Conservation (phyloP, 768 basidiomycete genomes). For the Tricholoma matsutake region DNA sequence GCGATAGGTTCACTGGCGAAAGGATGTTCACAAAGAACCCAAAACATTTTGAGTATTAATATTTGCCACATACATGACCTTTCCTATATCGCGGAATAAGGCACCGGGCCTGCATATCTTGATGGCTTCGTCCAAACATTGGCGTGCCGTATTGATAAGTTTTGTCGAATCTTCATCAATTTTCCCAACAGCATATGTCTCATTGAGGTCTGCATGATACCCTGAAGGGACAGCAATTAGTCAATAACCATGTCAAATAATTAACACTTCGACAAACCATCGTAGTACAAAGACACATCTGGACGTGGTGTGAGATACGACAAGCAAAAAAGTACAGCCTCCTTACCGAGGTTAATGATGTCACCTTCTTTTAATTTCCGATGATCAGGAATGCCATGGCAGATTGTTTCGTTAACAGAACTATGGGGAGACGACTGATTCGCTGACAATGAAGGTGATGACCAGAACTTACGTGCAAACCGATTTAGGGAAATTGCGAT, state of each 20-base stretch:
- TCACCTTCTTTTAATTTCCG: slow-evolving; percentile 86
- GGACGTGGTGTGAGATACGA: not conserved
- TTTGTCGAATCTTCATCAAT: slow-evolving; percentile 82
- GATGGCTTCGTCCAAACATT: slow-evolving; percentile 87
- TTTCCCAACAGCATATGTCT: slow-evolving; percentile 85
- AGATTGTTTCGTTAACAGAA: slow-evolving; percentile 93
- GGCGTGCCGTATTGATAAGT: slow-evolving; percentile 78
- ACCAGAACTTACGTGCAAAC: slow-evolving; percentile 81
- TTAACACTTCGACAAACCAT: slow-evolving; percentile 43
- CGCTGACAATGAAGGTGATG: not conserved
- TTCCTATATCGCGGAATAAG: slow-evolving; percentile 85
- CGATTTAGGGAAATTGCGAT: slow-evolving; percentile 90
- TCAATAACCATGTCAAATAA: not conserved
- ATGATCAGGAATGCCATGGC: slow-evolving; percentile 94
- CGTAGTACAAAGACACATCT: slow-evolving; percentile 82
- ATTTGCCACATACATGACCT: slow-evolving; percentile 63
- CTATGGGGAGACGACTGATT: slow-evolving; percentile 23
- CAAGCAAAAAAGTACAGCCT: slow-evolving; percentile 1
- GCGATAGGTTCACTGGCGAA: slow-evolving; percentile 75
- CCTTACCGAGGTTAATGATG: slow-evolving; percentile 88
- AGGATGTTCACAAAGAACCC: slow-evolving; percentile 3
- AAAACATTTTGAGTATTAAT: slow-evolving; percentile 4
- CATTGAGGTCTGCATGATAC: slow-evolving; percentile 91
- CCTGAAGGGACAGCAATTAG: slow-evolving; percentile 39
- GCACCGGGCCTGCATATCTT: slow-evolving; percentile 91